These are phyloP conservation scores for Galerina sulciceps DNA, from an alignment of 768 basidiomycete species.

Conservation along the genomic window DNA sequence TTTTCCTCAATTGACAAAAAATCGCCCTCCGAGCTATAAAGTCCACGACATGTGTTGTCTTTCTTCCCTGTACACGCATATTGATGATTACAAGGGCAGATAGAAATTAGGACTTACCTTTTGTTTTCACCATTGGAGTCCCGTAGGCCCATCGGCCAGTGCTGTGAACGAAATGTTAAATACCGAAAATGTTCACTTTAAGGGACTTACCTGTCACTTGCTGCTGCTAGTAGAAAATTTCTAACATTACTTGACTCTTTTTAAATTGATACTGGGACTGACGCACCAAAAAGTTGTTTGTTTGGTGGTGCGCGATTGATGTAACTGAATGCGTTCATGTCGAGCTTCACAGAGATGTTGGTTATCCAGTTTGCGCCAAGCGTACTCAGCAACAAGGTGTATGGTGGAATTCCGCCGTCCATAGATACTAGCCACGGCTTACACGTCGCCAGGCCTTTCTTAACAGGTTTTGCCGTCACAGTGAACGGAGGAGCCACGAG, in stretches of 20 bases:
- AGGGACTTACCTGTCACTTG: slow-evolving; percentile 43
- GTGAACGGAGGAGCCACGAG: slow-evolving; percentile 19
- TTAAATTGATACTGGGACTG: neutral
- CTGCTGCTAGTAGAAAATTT: slow-evolving; percentile 31
- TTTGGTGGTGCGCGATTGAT: slow-evolving; percentile 42
- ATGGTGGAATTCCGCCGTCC: slow-evolving; percentile 45
- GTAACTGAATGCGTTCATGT: slow-evolving; percentile 40
- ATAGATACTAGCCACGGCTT: slow-evolving; percentile 46
- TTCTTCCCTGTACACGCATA: too few relatives aligned
- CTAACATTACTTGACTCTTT: too few relatives aligned
- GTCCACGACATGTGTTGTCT: too few relatives aligned
- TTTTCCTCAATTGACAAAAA: too few relatives aligned
- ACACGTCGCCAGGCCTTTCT: slow-evolving; percentile 39
- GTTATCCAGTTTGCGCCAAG: slow-evolving; percentile 39
- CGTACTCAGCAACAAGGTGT: slow-evolving; percentile 41
- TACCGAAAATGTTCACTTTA: neutral
- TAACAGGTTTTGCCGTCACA: slow-evolving; percentile 41
- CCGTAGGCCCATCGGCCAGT: slow-evolving; percentile 40
- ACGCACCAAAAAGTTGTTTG: slow-evolving; percentile 41
- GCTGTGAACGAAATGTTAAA: slow-evolving; percentile 23
- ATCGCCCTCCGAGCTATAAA: too few relatives aligned
- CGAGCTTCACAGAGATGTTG: slow-evolving; percentile 39
- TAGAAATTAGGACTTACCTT: slow-evolving; percentile 11
- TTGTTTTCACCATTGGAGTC: slow-evolving; percentile 27
- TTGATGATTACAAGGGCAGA: too few relatives aligned